phyloP scores from a whole-genome alignment of 2,329 filamentous ascomycete species.

The Monascus ruber region DNA sequence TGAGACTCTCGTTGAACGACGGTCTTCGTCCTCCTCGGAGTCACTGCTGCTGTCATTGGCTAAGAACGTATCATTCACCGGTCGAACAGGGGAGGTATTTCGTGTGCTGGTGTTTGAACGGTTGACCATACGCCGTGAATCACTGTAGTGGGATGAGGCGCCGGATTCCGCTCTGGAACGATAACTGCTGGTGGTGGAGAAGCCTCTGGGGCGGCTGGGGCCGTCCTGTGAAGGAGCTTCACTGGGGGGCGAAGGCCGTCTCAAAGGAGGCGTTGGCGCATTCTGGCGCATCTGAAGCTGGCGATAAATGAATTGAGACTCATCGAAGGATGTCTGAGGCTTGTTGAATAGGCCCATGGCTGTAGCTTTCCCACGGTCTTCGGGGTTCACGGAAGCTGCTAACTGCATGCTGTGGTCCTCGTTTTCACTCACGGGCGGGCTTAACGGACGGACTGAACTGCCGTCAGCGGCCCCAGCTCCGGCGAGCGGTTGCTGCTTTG shows the following conservation, averaged over 20 bases:
- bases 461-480: slow-evolving; percentile 6
- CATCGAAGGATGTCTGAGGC: slow-evolving; percentile 65
- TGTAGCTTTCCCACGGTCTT: slow-evolving; percentile 72
- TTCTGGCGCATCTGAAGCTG: slow-evolving; percentile 71
- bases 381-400: slow-evolving; percentile 53
- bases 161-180: slow-evolving; percentile 25
- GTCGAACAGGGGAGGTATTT: slow-evolving; percentile 18
- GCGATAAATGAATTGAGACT: slow-evolving; percentile 71
- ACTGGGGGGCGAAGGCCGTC: slow-evolving; percentile 17
- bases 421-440: slow-evolving; percentile 59
- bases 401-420: slow-evolving; percentile 58
- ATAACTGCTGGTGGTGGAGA: slow-evolving; percentile 25
- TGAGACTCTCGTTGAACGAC: slow-evolving; percentile 11
- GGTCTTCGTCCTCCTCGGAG: slow-evolving; percentile 21
- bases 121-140: slow-evolving; percentile 14
- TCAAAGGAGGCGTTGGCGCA: slow-evolving; percentile 47
- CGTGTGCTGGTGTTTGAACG: slow-evolving; percentile 14
- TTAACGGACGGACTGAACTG: slow-evolving; percentile 46
- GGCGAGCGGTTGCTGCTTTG: slow-evolving; percentile 21
- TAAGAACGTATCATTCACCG: slow-evolving; percentile 21
- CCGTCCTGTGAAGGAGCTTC: slow-evolving; percentile 12
- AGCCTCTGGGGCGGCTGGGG: slow-evolving; percentile 16
- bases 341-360: slow-evolving; percentile 62
- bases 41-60: slow-evolving; percentile 28
- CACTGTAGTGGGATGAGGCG: slow-evolving; percentile 27